These are phyloP conservation scores for Pythium phragmitis DNA, from an alignment of 352 stramenopile species.

Conservation along the genomic window DNA sequence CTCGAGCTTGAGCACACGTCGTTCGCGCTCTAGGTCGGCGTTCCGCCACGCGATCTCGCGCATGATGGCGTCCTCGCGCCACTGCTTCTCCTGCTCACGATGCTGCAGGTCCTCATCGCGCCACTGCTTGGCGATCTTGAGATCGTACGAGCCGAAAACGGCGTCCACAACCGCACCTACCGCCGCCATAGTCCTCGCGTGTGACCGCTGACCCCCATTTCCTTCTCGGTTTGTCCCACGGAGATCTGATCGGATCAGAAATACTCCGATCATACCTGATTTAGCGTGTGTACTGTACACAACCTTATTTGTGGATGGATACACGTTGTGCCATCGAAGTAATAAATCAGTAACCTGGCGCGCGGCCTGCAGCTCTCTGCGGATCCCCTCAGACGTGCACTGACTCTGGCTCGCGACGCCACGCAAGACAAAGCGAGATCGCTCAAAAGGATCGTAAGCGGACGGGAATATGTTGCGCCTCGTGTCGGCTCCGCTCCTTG, in stretches of 20 bases:
- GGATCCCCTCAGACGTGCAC: constrained; percentile 5
- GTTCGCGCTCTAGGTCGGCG: constrained; percentile 67
- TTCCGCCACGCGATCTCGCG: constrained; percentile 68
- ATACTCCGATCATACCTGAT: neutral
- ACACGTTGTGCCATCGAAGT: neutral
- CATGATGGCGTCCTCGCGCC: constrained; percentile 68
- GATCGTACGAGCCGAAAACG: constrained; percentile 83
- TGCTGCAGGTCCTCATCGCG: constrained; percentile 74
- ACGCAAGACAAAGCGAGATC: neutral
- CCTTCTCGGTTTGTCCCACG: neutral
- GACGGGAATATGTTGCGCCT: constrained; percentile 16
- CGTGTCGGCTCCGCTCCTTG: neutral
- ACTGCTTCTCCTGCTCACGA: constrained; percentile 79
- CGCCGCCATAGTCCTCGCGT: constrained; percentile 33
- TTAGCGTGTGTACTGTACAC: neutral
- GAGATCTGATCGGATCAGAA: neutral
- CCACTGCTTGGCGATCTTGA: constrained; percentile 86
- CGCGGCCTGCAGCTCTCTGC: constrained; percentile 18
- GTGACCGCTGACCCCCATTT: neutral
- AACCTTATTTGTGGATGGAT: constrained; percentile 2
- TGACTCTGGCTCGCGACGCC: constrained; percentile 22
- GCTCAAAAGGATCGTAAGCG: neutral
- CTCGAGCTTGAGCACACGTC: constrained; percentile 71
- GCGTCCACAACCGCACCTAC: constrained; percentile 68
- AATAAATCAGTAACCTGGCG: constrained; percentile 30